Conservation (phyloP, 2,329 filamentous ascomycete genomes). For the Xylaria multiplex region DNA sequence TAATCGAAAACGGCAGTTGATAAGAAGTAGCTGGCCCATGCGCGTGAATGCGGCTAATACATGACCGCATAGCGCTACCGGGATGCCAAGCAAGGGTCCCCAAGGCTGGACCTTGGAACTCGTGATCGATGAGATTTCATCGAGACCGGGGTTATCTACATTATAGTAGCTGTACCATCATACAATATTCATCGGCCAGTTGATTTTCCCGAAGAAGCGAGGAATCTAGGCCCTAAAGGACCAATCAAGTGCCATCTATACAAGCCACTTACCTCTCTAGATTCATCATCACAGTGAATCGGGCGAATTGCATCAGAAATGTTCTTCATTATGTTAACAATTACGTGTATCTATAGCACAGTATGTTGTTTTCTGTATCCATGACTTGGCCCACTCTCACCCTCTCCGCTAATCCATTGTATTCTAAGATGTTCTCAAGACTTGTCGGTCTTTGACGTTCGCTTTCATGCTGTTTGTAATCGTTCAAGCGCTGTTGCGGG, state of each 20-base stretch:
- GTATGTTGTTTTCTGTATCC: conserved; percentile 6
- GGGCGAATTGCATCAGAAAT: neutral
- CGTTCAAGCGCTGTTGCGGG: conserved; percentile 8
- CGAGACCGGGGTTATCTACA: too few species aligned
- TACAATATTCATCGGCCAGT: neutral
- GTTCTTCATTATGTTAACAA: neutral
- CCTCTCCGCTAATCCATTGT: conserved; percentile 8
- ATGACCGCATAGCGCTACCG: conserved; percentile 1
- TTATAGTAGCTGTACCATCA: neutral
- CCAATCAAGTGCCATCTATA: neutral
- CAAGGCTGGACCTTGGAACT: neutral
- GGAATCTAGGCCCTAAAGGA: neutral
- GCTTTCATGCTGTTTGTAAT: conserved; percentile 13
- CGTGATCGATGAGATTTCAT: neutral
- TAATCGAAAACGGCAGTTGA: conserved; percentile 1
- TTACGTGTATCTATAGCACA: conserved; percentile 17
- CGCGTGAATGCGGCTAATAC: conserved; percentile 2
- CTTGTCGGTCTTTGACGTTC: conserved; percentile 10
- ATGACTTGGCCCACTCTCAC: conserved; percentile 11
- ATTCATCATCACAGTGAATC: neutral
- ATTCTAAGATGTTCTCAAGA: conserved; percentile 12
- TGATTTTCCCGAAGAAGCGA: neutral
- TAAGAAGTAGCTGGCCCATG: neutral
- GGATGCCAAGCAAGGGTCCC: neutral
- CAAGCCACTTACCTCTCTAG: neutral